Percentiles rank a stretch among this genome's conserved stretches.
These are phyloP conservation scores for Fusarium globosum DNA, from an alignment of 2,329 filamentous ascomycete genomes.

Conservation along the genomic window DNA sequence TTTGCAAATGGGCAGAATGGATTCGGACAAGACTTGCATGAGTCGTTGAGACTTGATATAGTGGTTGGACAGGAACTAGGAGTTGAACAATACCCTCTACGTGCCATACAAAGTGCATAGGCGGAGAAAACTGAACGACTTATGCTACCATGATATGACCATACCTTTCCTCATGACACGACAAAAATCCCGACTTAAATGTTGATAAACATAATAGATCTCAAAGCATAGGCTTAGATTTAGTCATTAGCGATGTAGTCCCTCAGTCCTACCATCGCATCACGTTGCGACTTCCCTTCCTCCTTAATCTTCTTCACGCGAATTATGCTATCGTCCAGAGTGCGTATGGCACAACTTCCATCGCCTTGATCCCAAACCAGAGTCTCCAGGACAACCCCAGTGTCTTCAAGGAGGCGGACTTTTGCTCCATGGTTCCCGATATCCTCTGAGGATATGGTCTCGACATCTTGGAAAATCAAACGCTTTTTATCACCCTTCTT, in stretches of 20 bases:
- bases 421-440: neutral
- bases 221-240: neutral
- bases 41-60: neutral
- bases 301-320: conserved; percentile 49
- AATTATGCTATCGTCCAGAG: conserved; percentile 37
- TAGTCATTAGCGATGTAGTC: neutral
- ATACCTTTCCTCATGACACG: neutral
- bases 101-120: conserved; percentile 1
- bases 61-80: conserved; percentile 1
- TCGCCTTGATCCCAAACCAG: conserved; percentile 19
- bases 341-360: conserved; percentile 40
- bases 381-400: conserved; percentile 12
- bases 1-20: conserved; percentile 66
- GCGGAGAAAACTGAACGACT: conserved; percentile 1
- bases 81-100: conserved; percentile 44
- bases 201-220: neutral
- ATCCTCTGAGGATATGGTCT: conserved; percentile 30
- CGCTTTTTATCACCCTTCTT: conserved; percentile 46
- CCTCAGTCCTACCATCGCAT: conserved; percentile 42
- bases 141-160: neutral
- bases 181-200: neutral
- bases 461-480: conserved; percentile 54
- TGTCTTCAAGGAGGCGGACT: conserved; percentile 34
- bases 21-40: conserved; percentile 55
- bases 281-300: conserved; percentile 47